A percentile compares a stretch with the other conserved stretches of the same genome.
Conservation (phyloP, 352 stramenopile species). For the Saprolegnia diclina region DNA sequence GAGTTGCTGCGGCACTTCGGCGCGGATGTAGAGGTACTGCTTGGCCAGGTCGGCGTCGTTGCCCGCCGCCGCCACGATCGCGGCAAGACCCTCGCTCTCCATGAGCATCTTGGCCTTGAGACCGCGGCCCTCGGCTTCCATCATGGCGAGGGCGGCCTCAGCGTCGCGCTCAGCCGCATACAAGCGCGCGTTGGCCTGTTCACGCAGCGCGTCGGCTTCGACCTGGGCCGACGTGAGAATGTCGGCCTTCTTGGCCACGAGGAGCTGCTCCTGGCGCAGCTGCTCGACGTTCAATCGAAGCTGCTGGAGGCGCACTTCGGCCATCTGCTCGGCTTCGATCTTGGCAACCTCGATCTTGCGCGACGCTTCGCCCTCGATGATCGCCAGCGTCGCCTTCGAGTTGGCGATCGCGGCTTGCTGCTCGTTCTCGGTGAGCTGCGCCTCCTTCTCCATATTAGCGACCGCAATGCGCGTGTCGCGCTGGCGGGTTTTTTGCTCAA, state of each 20-base stretch:
- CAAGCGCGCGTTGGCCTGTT: neutral
- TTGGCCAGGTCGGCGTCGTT: neutral
- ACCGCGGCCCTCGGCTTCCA: neutral
- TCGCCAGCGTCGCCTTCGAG: neutral
- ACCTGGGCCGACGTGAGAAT: neutral
- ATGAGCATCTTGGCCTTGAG: neutral
- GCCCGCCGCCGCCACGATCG: neutral
- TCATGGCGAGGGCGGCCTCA: neutral
- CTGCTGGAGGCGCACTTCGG: neutral
- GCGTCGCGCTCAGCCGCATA: neutral
- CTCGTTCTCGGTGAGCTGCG: neutral
- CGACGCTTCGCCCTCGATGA: neutral
- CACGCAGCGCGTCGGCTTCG: neutral
- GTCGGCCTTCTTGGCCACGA: neutral
- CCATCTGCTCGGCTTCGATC: neutral
- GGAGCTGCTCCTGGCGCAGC: neutral
- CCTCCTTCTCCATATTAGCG: neutral
- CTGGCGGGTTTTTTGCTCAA: neutral
- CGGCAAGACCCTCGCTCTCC: neutral
- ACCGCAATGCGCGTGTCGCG: neutral
- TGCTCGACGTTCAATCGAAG: neutral
- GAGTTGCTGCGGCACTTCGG: neutral
- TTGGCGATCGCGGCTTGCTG: neutral
- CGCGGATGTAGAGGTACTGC: neutral
- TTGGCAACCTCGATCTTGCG: neutral